Evolutionary conservation across 2,329 filamentous ascomycete species (phyloP).

Genomic region (Fusarium beomiforme): DNA sequence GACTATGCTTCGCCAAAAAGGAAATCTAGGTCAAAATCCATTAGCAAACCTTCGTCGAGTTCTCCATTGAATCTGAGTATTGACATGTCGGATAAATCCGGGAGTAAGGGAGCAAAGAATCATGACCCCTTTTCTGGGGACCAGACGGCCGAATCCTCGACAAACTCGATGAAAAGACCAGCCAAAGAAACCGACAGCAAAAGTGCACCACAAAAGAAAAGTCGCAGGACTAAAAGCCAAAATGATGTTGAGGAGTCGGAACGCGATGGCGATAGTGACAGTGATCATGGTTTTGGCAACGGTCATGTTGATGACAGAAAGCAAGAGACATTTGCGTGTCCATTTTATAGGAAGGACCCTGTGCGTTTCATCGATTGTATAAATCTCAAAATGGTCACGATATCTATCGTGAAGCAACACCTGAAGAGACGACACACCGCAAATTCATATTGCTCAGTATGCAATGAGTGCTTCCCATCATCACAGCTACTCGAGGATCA

Average conservation of each 20-base stretch:
- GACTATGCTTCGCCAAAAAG: background rate
- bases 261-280: background rate
- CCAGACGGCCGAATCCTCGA: background rate
- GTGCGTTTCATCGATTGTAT: background rate
- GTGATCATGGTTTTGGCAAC: background rate
- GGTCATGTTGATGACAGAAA: background rate
- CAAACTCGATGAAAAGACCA: background rate
- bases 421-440: background rate
- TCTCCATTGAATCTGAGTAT: background rate
- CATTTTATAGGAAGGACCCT: background rate
- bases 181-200: background rate
- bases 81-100: too few species aligned
- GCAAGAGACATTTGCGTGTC: background rate
- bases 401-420: constrained; percentile 1
- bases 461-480: background rate
- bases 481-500: background rate
- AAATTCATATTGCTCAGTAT: background rate
- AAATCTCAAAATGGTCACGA: background rate
- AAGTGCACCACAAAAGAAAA: background rate
- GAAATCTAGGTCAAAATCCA: too few species aligned
- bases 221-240: background rate
- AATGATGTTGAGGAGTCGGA: background rate
- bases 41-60: too few species aligned
- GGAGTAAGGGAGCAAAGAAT: background rate
- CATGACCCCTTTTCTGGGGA: background rate